A percentile compares a stretch with the other conserved stretches of the same genome.
Conservation (phyloP, 805 yeast genomes). For the Torulaspora indica region DNA sequence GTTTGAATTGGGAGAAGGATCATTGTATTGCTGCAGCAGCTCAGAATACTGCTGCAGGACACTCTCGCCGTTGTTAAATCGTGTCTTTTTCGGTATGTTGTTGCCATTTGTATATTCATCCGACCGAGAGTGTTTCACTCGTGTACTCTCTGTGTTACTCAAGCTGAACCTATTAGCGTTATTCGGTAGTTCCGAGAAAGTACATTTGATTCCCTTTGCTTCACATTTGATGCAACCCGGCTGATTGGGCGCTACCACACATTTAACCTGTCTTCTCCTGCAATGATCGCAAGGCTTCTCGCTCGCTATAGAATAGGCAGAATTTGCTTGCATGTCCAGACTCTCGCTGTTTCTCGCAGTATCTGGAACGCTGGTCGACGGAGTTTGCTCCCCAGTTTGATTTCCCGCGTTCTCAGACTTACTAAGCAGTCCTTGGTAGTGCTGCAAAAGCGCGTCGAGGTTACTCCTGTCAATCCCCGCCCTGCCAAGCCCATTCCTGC, state of each 20-base stretch:
- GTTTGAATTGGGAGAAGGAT: constrained; percentile 10
- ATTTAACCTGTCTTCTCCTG: constrained; percentile 70
- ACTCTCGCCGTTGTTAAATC: constrained; percentile 16
- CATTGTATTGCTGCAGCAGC: constrained; percentile 24
- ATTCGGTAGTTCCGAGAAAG: constrained; percentile 56
- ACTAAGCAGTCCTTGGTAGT: constrained; percentile 29
- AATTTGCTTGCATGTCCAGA: not conserved
- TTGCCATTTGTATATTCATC: constrained; percentile 24
- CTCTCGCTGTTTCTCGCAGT: not conserved
- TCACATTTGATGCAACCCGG: constrained; percentile 73
- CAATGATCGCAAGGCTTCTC: constrained; percentile 76
- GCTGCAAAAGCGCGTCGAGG: constrained; percentile 29
- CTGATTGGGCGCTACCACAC: constrained; percentile 62
- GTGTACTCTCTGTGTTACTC: constrained; percentile 1
- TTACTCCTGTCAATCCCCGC: constrained; percentile 21
- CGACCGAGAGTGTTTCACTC: constrained; percentile 22
- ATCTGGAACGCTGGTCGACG: not conserved
- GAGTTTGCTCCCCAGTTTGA: not conserved
- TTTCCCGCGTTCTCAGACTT: constrained; percentile 11
- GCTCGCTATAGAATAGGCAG: constrained; percentile 12
- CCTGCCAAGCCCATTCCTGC: constrained; percentile 5
- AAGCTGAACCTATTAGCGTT: constrained; percentile 1
- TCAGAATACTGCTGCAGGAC: constrained; percentile 25
- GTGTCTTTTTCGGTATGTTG: constrained; percentile 22
- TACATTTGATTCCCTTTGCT: constrained; percentile 65